phyloP scores from a whole-genome alignment of 352 stramenopile genomes.

The Elongisporangium anandrum region DNA sequence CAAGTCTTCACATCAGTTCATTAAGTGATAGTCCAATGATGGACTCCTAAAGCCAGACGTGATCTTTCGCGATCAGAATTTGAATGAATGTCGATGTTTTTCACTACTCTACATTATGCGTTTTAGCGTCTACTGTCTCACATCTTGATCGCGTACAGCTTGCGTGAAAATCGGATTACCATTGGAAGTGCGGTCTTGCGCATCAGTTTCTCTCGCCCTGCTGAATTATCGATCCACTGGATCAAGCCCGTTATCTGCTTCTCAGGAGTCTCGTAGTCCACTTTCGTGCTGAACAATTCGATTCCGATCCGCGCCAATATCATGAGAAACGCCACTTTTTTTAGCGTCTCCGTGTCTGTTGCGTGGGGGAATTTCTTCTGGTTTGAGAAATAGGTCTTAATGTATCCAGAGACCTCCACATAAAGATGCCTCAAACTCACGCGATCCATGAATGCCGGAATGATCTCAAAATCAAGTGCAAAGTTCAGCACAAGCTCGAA shows the following conservation, averaged over 20 bases:
- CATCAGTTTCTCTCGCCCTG: conserved; percentile 63
- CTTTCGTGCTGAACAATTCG: conserved; percentile 58
- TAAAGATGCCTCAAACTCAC: conserved; percentile 70
- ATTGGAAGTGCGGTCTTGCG: conserved; percentile 55
- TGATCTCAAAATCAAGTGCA: conserved; percentile 77
- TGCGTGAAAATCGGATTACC: conserved; percentile 71
- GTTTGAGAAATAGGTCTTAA: conserved; percentile 59
- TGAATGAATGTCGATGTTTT: too few relatives aligned
- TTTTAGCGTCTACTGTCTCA: conserved; percentile 3
- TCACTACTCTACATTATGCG: background rate
- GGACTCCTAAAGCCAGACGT: background rate
- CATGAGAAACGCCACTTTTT: conserved; percentile 70
- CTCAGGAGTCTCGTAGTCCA: conserved; percentile 67
- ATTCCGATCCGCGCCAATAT: conserved; percentile 59
- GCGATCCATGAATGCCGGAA: conserved; percentile 77
- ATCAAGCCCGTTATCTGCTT: conserved; percentile 64
- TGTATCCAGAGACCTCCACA: conserved; percentile 42
- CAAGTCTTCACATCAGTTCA: conserved; percentile 14
- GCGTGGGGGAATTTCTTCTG: conserved; percentile 52
- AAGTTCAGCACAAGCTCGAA: conserved; percentile 68
- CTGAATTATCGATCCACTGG: conserved; percentile 76
- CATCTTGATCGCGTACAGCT: conserved; percentile 45
- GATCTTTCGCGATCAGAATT: too few relatives aligned
- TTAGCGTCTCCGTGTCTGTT: conserved; percentile 57
- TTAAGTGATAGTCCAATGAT: background rate